These are phyloP conservation scores for Phylloporus sp. DNA, from an alignment of 768 basidiomycete species.

Conservation along the genomic window DNA sequence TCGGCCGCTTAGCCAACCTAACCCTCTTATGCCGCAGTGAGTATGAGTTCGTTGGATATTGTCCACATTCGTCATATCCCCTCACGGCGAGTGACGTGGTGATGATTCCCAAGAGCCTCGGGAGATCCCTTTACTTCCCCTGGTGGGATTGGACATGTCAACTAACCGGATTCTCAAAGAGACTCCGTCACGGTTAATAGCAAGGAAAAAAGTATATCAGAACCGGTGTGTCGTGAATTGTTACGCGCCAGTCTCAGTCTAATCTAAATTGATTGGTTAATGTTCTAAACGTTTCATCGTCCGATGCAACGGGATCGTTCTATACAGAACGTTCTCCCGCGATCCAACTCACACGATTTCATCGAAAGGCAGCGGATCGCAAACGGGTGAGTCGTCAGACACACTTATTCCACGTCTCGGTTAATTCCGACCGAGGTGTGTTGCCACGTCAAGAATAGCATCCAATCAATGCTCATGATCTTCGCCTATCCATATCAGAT, in stretches of 20 bases:
- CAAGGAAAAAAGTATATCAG: neutral
- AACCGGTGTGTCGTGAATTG: neutral
- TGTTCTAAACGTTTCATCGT: neutral
- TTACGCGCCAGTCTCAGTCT: neutral
- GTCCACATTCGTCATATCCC: neutral
- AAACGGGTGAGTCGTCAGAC: neutral
- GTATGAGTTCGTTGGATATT: neutral
- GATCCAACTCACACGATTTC: neutral
- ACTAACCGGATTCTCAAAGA: no score
- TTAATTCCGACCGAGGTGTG: neutral
- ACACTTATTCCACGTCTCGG: constrained; percentile 28
- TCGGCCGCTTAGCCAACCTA: neutral
- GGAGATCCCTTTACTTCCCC: neutral
- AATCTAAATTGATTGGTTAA: neutral
- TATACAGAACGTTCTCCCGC: neutral
- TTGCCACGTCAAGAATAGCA: neutral
- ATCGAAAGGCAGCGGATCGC: constrained; percentile 16
- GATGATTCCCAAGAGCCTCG: neutral
- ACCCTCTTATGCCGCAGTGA: neutral
- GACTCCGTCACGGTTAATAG: neutral
- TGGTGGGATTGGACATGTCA: no score
- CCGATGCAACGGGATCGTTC: neutral
- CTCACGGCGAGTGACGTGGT: neutral
- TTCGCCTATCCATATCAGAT: constrained; percentile 15
- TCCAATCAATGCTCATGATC: constrained; percentile 21